Evolutionary conservation across 202 grass and related monocot species (phyloP), one percentile per base, ranked within the genome.

Genomic region (Dendrocalamus latiflorus): DNA sequence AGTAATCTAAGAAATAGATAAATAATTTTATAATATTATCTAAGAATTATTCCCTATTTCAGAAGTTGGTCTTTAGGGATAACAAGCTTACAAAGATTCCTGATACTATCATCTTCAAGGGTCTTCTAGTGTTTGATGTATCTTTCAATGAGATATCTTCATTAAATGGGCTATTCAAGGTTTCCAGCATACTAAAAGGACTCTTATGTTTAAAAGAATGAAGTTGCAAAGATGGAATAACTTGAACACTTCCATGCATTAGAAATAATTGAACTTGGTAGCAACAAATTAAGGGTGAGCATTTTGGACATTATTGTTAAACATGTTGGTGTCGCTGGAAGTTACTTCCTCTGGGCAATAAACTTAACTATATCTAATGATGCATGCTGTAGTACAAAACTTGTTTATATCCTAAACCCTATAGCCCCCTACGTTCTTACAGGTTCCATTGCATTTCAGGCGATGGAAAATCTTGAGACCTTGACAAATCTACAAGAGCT

Each of bases 181-280:
- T 95, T 43, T 43, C 1, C 0, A 12, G 33, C 39, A 93, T 85
- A 72, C 30, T 98, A 26, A 93, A 95, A 74, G 90, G 95, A 81
- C 28, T 98, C 59, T 98, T n/a, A 98, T 81, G 89, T 95, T 79
- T 98, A 91, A 57, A 98, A 95, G 78, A 98, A 98, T 83, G 95
- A 95, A 30, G 28, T 30, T 30, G 28, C 28, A 30, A 30, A 30
- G 28, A 30, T 30, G 28, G 28, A 30, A 30, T 92, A 90, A 76
- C 86, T 98, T 54, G 89, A 95, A 41, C 95, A 91, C 69, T 95
- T 95, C 20, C 79, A 85, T 85, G 81, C 66, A 17, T 61, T 95
- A 65, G 85, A 91, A 84, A 91, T 98, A 76, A 92, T 98, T 85
- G 95, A 98, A 91, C 92, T 98, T 91, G 92, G 92, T 79, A 93